These are phyloP conservation scores for Madurella fahalii DNA, from an alignment of 2,329 filamentous ascomycete species.

Conservation along the genomic window DNA sequence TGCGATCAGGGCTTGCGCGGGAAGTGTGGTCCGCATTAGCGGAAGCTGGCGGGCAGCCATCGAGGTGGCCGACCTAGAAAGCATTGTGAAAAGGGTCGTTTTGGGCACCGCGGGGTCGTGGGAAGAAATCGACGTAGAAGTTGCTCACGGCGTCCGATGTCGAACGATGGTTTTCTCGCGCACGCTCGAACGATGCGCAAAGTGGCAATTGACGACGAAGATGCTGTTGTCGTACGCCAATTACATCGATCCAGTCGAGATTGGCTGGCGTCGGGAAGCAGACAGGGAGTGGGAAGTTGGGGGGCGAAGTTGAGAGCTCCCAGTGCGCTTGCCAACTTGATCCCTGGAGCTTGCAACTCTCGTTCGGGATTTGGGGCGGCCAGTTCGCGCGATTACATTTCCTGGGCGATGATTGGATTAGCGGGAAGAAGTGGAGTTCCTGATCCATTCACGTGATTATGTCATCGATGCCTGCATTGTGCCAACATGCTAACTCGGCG, in stretches of 20 bases:
- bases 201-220: neutral
- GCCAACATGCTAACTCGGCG: too few species aligned
- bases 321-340: conserved; percentile 22
- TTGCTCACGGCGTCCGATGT: neutral
- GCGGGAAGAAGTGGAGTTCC: neutral
- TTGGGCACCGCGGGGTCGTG: neutral
- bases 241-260: neutral
- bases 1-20: conserved; percentile 11
- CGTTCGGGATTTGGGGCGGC: conserved; percentile 20
- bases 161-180: conserved; percentile 8
- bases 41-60: conserved; percentile 19
- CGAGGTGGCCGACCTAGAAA: conserved; percentile 20
- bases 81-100: conserved; percentile 19
- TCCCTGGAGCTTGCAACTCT: conserved; percentile 12
- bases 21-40: conserved; percentile 9
- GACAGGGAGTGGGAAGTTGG: conserved; percentile 6
- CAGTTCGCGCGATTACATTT: conserved; percentile 37
- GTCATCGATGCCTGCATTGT: neutral
- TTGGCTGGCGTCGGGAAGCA: neutral
- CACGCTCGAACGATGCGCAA: neutral
- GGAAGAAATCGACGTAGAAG: neutral
- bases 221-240: neutral
- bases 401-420: conserved; percentile 35
- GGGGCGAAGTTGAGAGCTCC: conserved; percentile 20
- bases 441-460: conserved; percentile 20